Conservation (phyloP, 2,329 filamentous ascomycete species). For the Alternaria solani region DNA sequence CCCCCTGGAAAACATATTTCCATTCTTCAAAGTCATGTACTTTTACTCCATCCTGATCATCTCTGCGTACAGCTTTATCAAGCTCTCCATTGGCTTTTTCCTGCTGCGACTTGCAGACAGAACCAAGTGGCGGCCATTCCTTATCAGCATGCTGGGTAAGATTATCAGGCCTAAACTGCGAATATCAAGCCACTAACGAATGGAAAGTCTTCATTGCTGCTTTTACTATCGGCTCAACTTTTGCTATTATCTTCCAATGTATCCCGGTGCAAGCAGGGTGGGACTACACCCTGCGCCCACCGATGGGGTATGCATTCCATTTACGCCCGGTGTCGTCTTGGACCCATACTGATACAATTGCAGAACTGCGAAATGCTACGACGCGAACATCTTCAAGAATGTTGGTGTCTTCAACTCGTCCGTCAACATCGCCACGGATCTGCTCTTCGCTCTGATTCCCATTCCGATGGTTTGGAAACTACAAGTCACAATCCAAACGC, state of each 20-base stretch:
- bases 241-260: conserved; percentile 39
- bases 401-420: conserved; percentile 58
- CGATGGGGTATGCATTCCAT: conserved; percentile 20
- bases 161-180: not conserved
- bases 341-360: not conserved
- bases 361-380: conserved; percentile 33
- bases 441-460: conserved; percentile 53
- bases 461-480: conserved; percentile 55
- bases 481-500: conserved; percentile 53
- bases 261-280: conserved; percentile 56
- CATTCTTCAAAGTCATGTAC: conserved; percentile 51
- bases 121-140: conserved; percentile 47
- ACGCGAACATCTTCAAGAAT: conserved; percentile 54
- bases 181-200: not conserved
- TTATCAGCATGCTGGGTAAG: conserved; percentile 55
- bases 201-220: conserved; percentile 20
- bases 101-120: conserved; percentile 54
- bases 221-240: conserved; percentile 39
- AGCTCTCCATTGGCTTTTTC: conserved; percentile 59
- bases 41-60: conserved; percentile 59
- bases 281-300: conserved; percentile 44
- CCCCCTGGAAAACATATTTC: conserved; percentile 36
- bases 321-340: too few relatives aligned
- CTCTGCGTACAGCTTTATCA: conserved; percentile 55
- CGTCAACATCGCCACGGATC: conserved; percentile 51